phyloP scores from a whole-genome alignment of 805 yeast genomes.

The Millerozyma acaciae region DNA sequence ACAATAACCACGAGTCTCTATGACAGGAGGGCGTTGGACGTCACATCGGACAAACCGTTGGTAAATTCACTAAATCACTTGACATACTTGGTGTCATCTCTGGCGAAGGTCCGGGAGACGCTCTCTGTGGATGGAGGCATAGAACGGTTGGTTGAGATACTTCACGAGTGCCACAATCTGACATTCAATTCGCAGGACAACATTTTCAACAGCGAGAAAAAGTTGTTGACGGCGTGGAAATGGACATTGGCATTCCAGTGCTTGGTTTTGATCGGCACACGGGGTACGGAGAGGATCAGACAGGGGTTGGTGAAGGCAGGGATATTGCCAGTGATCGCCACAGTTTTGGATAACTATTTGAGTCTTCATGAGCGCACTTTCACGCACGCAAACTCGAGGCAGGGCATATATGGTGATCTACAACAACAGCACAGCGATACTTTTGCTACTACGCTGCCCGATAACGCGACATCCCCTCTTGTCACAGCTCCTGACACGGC shows the following conservation, averaged over 20 bases:
- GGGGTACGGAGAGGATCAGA: slow-evolving; percentile 86
- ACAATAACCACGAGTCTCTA: slow-evolving; percentile 84
- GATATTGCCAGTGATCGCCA: slow-evolving; percentile 83
- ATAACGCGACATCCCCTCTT: slow-evolving; percentile 3
- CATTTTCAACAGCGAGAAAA: slow-evolving; percentile 35
- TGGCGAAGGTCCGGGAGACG: slow-evolving; percentile 87
- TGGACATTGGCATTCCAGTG: slow-evolving; percentile 96
- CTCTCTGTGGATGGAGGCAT: slow-evolving; percentile 87
- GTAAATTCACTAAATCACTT: slow-evolving; percentile 89
- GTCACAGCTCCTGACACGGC: slow-evolving; percentile 5
- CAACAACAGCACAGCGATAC: slow-evolving; percentile 1
- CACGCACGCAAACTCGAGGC: slow-evolving; percentile 26
- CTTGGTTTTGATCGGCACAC: slow-evolving; percentile 82
- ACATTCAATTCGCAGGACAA: slow-evolving; percentile 26
- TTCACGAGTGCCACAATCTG: slow-evolving; percentile 67
- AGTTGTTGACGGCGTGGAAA: slow-evolving; percentile 83
- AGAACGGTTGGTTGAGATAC: slow-evolving; percentile 78
- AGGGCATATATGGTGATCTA: neutral
- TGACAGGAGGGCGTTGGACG: slow-evolving; percentile 89
- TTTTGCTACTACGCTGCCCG: slow-evolving; percentile 1
- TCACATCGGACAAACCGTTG: slow-evolving; percentile 82
- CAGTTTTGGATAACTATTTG: slow-evolving; percentile 84
- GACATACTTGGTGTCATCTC: slow-evolving; percentile 80
- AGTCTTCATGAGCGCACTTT: slow-evolving; percentile 38
- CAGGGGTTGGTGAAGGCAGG: slow-evolving; percentile 89